A percentile compares a stretch with the other conserved stretches of the same genome.
Conservation (phyloP, 257 asterid species). For the Linderniella brevidens region DNA sequence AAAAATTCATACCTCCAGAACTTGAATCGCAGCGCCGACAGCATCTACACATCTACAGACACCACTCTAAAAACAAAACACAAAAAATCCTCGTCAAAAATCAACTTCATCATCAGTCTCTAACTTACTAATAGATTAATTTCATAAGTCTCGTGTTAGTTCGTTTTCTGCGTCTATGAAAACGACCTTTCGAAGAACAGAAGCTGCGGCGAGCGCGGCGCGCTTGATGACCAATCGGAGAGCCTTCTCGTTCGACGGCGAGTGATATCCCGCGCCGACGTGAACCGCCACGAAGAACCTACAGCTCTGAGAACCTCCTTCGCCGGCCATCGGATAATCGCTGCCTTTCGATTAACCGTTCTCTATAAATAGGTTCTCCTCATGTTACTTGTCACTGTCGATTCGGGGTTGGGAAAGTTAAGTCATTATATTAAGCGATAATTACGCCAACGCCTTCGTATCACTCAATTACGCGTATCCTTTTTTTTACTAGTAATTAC, state of each 20-base stretch:
- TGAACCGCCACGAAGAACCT: slow-evolving; percentile 80
- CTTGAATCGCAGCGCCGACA: slow-evolving; percentile 71
- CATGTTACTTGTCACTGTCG: no score
- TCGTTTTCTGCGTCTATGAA: background rate
- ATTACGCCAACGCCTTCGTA: no score
- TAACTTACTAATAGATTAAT: background rate
- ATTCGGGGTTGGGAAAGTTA: no score
- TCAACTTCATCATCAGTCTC: background rate
- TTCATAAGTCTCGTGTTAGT: background rate
- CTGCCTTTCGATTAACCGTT: no score
- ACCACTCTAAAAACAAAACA: slow-evolving; percentile 28
- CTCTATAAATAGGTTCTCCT: no score
- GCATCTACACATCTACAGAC: slow-evolving; percentile 61
- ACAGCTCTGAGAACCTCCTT: slow-evolving; percentile 17
- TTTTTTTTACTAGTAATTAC: no score
- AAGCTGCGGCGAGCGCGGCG: slow-evolving; percentile 69
- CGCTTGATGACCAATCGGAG: slow-evolving; percentile 72
- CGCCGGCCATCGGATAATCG: slow-evolving; percentile 27
- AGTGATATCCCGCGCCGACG: slow-evolving; percentile 89
- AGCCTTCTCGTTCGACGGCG: slow-evolving; percentile 73
- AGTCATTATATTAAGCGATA: no score
- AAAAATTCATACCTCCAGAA: slow-evolving; percentile 48
- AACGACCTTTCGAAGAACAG: slow-evolving; percentile 50
- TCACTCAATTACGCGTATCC: no score
- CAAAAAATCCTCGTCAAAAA: background rate